Conservation (phyloP, 352 stramenopile species). For the Phytophthora sojae region DNA sequence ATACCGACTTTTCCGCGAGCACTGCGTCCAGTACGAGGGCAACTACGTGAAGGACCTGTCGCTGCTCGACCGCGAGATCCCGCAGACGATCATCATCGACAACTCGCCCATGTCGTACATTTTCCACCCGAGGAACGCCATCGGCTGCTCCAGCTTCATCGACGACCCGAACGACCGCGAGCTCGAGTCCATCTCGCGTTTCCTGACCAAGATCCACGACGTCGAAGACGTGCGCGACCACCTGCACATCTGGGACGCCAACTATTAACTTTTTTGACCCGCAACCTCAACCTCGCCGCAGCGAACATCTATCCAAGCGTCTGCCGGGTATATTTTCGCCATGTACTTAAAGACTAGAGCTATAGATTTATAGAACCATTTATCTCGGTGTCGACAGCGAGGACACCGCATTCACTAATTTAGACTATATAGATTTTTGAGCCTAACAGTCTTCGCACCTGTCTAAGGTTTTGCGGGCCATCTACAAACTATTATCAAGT, state of each 20-base stretch:
- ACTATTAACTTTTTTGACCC: constrained; percentile 52
- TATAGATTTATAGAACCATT: constrained; percentile 5
- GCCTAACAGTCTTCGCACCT: neutral
- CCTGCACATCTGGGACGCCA: constrained; percentile 73
- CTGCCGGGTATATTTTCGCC: neutral
- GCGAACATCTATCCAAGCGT: neutral
- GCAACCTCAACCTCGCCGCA: neutral
- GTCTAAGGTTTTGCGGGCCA: too few species aligned
- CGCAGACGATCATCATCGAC: constrained; percentile 98
- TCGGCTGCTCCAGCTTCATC: constrained; percentile 91
- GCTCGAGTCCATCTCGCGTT: constrained; percentile 84
- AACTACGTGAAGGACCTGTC: constrained; percentile 98
- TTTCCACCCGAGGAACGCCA: constrained; percentile 95
- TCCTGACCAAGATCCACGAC: constrained; percentile 59
- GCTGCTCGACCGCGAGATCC: constrained; percentile 93
- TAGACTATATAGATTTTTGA: neutral
- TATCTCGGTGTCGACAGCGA: neutral
- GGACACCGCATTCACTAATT: neutral
- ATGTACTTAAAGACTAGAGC: neutral
- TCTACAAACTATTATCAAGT: too few species aligned
- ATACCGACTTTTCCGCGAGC: constrained; percentile 93
- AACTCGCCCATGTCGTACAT: constrained; percentile 99
- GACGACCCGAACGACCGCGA: constrained; percentile 91
- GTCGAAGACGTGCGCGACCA: constrained; percentile 75
- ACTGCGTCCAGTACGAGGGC: constrained; percentile 96